Conservation (phyloP, 2,329 filamentous ascomycete genomes). For the Xylogone sp. region DNA sequence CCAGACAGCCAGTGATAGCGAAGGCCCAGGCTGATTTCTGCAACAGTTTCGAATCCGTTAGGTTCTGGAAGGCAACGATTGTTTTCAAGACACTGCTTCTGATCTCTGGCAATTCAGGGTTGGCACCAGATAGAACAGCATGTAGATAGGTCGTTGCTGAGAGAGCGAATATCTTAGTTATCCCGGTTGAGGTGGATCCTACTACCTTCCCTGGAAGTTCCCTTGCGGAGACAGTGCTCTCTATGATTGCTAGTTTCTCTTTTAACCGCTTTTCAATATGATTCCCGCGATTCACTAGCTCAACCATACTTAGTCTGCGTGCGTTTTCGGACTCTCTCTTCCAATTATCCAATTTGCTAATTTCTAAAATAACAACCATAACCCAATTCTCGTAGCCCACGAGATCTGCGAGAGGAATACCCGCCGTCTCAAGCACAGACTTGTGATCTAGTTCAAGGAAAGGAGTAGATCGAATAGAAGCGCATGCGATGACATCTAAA, state of each 20-base stretch:
- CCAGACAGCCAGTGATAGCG: constrained; percentile 4
- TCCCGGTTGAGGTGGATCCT: neutral
- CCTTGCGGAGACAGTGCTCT: neutral
- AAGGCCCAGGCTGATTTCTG: constrained; percentile 1
- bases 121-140: constrained; percentile 14
- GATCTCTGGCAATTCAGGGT: constrained; percentile 15
- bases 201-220: too few species aligned
- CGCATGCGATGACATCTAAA: constrained; percentile 1
- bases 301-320: constrained; percentile 2
- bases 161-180: constrained; percentile 12
- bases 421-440: neutral
- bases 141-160: constrained; percentile 14
- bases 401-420: neutral
- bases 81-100: constrained; percentile 3
- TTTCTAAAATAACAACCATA: constrained; percentile 2
- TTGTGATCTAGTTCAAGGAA: neutral
- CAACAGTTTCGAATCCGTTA: neutral
- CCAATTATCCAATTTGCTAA: constrained; percentile 3
- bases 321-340: neutral
- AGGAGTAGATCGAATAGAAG: neutral
- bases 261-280: constrained; percentile 5
- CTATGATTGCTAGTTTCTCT: neutral
- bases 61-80: neutral
- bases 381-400: neutral
- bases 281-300: constrained; percentile 1